Evolutionary conservation across 2,329 filamentous ascomycete species (phyloP), one percentile per base, ranked within the genome.

Genomic region (Exophiala oligosperma): DNA sequence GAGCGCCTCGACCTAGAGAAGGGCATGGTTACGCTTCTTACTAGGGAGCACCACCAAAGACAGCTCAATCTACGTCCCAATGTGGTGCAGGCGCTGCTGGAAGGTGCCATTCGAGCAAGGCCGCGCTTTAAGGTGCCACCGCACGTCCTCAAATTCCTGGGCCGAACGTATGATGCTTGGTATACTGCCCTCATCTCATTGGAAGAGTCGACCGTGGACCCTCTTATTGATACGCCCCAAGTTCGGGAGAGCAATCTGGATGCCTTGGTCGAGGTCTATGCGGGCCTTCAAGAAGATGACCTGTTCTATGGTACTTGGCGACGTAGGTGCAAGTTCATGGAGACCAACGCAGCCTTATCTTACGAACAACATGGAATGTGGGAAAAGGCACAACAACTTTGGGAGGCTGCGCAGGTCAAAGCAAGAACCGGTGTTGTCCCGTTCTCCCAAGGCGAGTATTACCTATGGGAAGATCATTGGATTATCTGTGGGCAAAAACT

Each of bases 381-480:
- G 95, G 94, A 99, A 69, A 97, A 97, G 75, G 92, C 95, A 1
- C 95, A 99, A 76, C 90, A 90, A 69, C 88, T 97, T 78, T 99
- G 97, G 73, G 94, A 99, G 74, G 88, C 88, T 56, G 94, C 95
- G 0, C 95, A 99, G 74, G 91, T 99, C 72, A 99, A 97, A 73
- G 94, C 95, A 46, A 86, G 95, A 48, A 97, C 93, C 0, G 94
- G 92, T 52, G 91, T 93, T n/a, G 86, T 97, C 61, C 93, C 94
- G 0, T 97, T 97, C 73, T 96, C 93, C 1, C 90, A 95, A 68
- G 92, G 88, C 32, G 94, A 99, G 74, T 99, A 99, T 75, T 97
- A 96, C 84, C 83, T 99, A 1, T 99, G 94, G 94, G 94, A 99
- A 75, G 94, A 99, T 70, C 95, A 99, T 68, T 99, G 94, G 94